Conservation (phyloP, 768 basidiomycete species). For the Trametes maxima region DNA sequence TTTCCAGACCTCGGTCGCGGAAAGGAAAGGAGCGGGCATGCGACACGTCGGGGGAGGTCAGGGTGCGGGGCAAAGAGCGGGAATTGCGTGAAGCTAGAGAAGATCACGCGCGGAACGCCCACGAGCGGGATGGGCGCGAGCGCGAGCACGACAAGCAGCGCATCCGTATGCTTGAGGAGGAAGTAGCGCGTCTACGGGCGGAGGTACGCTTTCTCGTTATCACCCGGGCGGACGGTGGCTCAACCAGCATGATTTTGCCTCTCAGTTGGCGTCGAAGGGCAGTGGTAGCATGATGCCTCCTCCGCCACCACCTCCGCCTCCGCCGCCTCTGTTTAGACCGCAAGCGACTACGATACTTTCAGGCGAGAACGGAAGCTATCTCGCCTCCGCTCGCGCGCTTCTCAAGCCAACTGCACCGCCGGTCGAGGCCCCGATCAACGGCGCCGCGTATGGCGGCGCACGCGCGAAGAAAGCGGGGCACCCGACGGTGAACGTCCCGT, state of each 20-base stretch:
- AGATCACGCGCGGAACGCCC: constrained; percentile 46
- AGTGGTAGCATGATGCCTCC: constrained; percentile 40
- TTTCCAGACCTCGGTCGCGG: constrained; percentile 17
- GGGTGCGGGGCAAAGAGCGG: constrained; percentile 61
- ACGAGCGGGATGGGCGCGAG: constrained; percentile 47
- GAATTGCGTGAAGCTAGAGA: constrained; percentile 60
- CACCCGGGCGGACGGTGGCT: too few relatives aligned
- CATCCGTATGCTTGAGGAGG: constrained; percentile 66
- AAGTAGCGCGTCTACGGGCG: constrained; percentile 66
- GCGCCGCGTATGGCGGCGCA: constrained; percentile 28
- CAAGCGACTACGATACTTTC: constrained; percentile 18
- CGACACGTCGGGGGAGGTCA: constrained; percentile 48
- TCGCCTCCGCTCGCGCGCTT: constrained; percentile 64
- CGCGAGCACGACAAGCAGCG: constrained; percentile 59
- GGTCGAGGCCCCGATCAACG: constrained; percentile 69
- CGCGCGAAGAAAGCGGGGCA: constrained; percentile 52
- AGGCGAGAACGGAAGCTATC: constrained; percentile 41
- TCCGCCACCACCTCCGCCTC: constrained; percentile 44
- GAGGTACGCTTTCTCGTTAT: constrained; percentile 15
- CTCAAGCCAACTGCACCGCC: constrained; percentile 60
- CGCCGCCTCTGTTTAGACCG: constrained; percentile 29
- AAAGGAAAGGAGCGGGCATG: constrained; percentile 35
- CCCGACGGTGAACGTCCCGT: constrained; percentile 71
- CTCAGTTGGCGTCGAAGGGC: constrained; percentile 12
- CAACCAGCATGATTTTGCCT: too few relatives aligned